phyloP scores from a whole-genome alignment of 2,329 filamentous ascomycete species.

The Fusarium sublunatum region DNA sequence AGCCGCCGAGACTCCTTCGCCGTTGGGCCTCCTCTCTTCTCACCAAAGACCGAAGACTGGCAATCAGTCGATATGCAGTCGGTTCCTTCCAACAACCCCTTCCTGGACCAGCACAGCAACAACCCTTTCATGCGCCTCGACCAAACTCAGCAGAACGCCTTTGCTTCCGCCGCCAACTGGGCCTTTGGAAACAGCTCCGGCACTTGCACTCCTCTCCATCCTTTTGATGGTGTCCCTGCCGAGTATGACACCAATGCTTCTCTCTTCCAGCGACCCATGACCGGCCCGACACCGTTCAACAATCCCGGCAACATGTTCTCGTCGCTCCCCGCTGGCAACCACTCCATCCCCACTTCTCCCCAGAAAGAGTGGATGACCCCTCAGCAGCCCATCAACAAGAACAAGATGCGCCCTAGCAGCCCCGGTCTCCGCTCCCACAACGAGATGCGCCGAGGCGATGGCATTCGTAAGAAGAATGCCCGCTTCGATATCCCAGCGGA shows the following conservation, averaged over 20 bases:
- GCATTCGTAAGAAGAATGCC: conserved; percentile 98
- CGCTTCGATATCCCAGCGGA: conserved; percentile 97
- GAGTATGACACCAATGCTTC: conserved; percentile 66
- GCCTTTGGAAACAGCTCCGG: conserved; percentile 56
- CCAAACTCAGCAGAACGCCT: conserved; percentile 58
- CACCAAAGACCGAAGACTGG: conserved; percentile 73
- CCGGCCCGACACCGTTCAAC: conserved; percentile 66
- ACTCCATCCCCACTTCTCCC: conserved; percentile 65
- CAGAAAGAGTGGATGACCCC: conserved; percentile 68
- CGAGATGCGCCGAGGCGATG: conserved; percentile 80
- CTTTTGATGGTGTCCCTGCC: conserved; percentile 68
- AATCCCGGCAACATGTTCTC: conserved; percentile 67
- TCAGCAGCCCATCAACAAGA: conserved; percentile 65
- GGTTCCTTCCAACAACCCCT: conserved; percentile 71
- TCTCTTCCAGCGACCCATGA: conserved; percentile 66
- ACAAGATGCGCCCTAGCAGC: conserved; percentile 71
- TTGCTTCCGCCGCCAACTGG: conserved; percentile 65
- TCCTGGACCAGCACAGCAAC: conserved; percentile 67
- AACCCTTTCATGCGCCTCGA: conserved; percentile 76
- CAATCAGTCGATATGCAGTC: conserved; percentile 73
- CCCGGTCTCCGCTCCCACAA: conserved; percentile 79
- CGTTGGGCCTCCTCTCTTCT: conserved; percentile 67
- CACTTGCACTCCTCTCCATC: conserved; percentile 78
- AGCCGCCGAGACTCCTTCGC: conserved; percentile 74
- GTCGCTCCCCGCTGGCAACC: conserved; percentile 59